phyloP scores from a whole-genome alignment of 75 land plant species.

The Sequoiadendron giganteum region DNA sequence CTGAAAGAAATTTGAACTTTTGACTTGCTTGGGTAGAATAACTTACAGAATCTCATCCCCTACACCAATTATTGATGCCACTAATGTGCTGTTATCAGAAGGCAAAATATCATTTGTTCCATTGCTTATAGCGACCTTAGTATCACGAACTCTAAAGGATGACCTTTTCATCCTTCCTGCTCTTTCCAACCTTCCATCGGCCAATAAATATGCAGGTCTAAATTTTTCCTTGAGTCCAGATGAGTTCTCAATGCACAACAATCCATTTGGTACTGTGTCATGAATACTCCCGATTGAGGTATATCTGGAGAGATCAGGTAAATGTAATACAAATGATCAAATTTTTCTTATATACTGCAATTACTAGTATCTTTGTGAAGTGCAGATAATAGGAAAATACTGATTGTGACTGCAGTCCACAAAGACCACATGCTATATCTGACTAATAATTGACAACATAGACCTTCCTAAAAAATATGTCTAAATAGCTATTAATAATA shows the following conservation, averaged over 20 bases:
- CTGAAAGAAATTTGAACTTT: not conserved
- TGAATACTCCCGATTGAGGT: slow-evolving; percentile 95
- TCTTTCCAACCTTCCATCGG: slow-evolving; percentile 92
- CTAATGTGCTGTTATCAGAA: slow-evolving; percentile 25
- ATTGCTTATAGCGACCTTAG: slow-evolving; percentile 17
- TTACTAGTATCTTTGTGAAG: not conserved
- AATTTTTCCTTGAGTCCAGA: slow-evolving; percentile 39
- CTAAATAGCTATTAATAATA: not conserved
- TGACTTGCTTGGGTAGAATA: not conserved
- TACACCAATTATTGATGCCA: slow-evolving; percentile 70
- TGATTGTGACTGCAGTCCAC: not conserved
- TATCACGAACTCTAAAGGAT: slow-evolving; percentile 16
- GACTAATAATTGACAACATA: not conserved
- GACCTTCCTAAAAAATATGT: not conserved
- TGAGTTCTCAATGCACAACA: slow-evolving; percentile 38
- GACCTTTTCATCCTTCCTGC: slow-evolving; percentile 80
- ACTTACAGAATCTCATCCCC: slow-evolving; percentile 96
- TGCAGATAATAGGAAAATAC: not conserved
- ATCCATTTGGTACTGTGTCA: slow-evolving; percentile 91
- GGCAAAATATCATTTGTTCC: slow-evolving; percentile 28
- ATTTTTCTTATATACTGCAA: not conserved
- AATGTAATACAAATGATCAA: slow-evolving; percentile 3
- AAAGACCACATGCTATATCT: not conserved
- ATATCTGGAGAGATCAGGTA: slow-evolving; percentile 44
- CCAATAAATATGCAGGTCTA: slow-evolving; percentile 79